Evolutionary conservation across 1,284 basidiomycete genomes (phyloP).

Genomic region (Stygiomarasmius scandens): DNA sequence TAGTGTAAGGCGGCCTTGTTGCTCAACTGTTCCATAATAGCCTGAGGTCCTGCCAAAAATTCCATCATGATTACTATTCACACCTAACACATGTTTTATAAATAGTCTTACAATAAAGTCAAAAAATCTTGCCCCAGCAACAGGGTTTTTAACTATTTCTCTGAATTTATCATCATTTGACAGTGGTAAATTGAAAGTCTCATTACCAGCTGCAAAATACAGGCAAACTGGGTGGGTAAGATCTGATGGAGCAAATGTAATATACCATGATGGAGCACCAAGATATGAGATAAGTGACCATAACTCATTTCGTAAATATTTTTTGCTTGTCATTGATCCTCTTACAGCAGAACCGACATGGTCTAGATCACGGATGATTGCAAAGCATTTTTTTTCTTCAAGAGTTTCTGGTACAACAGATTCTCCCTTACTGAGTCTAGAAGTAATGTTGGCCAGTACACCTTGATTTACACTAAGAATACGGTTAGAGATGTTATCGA

Average conservation of each 20-base stretch:
- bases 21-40: constrained; percentile 40
- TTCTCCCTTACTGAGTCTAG: too few species aligned
- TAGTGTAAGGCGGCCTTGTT: constrained; percentile 34
- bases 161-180: too few species aligned
- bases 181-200: too few species aligned
- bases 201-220: too few species aligned
- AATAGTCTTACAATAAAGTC: constrained; percentile 26
- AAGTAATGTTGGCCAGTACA: constrained; percentile 26
- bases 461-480: constrained; percentile 26
- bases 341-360: constrained; percentile 30
- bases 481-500: constrained; percentile 26
- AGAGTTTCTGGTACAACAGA: too few species aligned
- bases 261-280: too few species aligned
- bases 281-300: constrained; percentile 31
- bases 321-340: constrained; percentile 33
- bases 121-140: too few species aligned
- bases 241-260: too few species aligned
- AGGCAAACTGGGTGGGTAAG: too few species aligned
- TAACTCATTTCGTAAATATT: constrained; percentile 37
- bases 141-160: too few species aligned
- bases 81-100: constrained; percentile 25
- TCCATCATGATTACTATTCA: constrained; percentile 13
- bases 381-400: constrained; percentile 33
- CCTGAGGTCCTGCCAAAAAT: constrained; percentile 27
- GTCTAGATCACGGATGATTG: constrained; percentile 37